Conservation (phyloP, 306 rosid species). For the Arachis hypogaea region DNA sequence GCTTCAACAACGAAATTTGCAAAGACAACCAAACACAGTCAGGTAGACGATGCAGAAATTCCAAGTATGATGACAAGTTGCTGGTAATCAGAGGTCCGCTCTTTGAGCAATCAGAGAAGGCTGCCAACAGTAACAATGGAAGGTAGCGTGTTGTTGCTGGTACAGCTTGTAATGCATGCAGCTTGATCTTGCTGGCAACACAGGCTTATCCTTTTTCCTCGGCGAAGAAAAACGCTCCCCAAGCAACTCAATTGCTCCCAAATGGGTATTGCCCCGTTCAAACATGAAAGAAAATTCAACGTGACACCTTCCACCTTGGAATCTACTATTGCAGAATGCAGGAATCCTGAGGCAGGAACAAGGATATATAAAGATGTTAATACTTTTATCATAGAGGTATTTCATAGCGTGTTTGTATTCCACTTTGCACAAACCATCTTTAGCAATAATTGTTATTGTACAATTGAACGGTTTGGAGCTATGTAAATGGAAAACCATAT, state of each 20-base stretch:
- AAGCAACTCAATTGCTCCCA: constrained; percentile 46
- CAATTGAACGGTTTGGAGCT: no score
- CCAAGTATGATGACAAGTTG: background rate
- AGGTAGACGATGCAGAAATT: constrained; percentile 1
- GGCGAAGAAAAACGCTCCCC: constrained; percentile 47
- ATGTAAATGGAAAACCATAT: no score
- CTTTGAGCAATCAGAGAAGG: constrained; percentile 22
- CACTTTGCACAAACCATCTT: no score
- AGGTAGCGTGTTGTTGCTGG: constrained; percentile 27
- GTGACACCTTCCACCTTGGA: constrained; percentile 42
- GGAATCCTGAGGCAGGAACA: background rate
- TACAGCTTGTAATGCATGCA: constrained; percentile 40
- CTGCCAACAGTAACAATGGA: constrained; percentile 41
- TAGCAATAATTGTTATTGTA: no score
- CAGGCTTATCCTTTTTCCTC: constrained; percentile 43
- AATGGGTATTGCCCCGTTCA: constrained; percentile 41
- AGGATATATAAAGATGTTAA: background rate
- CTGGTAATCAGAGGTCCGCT: constrained; percentile 4
- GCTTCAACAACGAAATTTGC: background rate
- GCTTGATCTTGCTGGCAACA: constrained; percentile 13
- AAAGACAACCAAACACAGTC: background rate
- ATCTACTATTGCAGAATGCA: constrained; percentile 32
- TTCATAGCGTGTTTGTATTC: no score
- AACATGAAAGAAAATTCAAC: constrained; percentile 50
- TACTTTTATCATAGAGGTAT: background rate